These are phyloP conservation scores for Rhododendron vialii DNA, from an alignment of 148 eudicot genomes.

Conservation along the genomic window DNA sequence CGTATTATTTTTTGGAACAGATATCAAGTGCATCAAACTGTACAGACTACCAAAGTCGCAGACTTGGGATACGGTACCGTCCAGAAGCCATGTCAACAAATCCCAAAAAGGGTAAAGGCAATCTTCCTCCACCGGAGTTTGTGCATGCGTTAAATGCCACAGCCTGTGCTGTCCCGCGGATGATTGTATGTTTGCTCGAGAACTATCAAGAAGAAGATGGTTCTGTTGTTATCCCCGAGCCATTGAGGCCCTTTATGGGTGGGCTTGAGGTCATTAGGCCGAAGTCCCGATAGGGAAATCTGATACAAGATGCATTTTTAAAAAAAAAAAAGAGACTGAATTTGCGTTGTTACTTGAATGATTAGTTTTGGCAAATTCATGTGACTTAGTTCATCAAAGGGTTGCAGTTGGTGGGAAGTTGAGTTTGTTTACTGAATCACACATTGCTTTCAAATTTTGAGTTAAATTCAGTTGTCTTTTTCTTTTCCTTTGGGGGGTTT, in stretches of 20 bases:
- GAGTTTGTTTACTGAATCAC: neutral
- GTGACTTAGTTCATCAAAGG: neutral
- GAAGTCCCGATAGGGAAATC: constrained; percentile 27
- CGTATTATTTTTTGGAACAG: constrained; percentile 28
- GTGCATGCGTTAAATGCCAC: constrained; percentile 93
- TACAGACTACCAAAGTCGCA: constrained; percentile 90
- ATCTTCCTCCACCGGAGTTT: constrained; percentile 51
- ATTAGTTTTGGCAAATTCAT: neutral
- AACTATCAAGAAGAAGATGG: constrained; percentile 92
- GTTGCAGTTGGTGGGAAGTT: neutral
- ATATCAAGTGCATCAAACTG: constrained; percentile 96
- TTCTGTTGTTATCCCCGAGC: constrained; percentile 64
- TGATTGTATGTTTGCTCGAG: constrained; percentile 90
- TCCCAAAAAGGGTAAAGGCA: constrained; percentile 57
- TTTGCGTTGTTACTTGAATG: neutral
- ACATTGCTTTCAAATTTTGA: neutral
- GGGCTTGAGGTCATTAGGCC: constrained; percentile 53
- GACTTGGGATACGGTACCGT: constrained; percentile 78
- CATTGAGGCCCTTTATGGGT: constrained; percentile 82
- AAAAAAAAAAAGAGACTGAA: neutral
- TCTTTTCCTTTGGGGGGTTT: neutral
- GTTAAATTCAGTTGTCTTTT: neutral
- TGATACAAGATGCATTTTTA: neutral
- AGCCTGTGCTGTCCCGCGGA: constrained; percentile 95
- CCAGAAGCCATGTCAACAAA: constrained; percentile 42